phyloP scores from a whole-genome alignment of 2,329 filamentous ascomycete genomes.

The Aspergillus brunneoviolaceus region DNA sequence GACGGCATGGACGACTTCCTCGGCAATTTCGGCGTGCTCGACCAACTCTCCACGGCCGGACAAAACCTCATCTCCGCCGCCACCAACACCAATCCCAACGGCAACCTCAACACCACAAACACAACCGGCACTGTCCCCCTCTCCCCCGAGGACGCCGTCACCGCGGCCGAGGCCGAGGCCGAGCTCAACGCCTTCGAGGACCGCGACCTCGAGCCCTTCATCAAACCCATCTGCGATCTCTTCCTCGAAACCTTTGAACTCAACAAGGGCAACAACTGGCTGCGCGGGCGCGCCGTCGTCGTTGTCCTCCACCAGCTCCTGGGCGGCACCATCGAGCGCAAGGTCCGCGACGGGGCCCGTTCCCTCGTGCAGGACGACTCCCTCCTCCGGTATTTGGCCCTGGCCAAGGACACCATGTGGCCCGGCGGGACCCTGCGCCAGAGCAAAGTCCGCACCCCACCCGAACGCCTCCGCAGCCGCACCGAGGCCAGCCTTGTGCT shows the following conservation, averaged over 20 bases:
- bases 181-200: constrained; percentile 92
- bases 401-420: constrained; percentile 79
- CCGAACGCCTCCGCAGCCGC: constrained; percentile 75
- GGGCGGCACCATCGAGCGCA: constrained; percentile 92
- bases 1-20: constrained; percentile 98
- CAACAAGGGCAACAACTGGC: constrained; percentile 94
- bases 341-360: constrained; percentile 81
- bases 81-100: constrained; percentile 50
- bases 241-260: constrained; percentile 95
- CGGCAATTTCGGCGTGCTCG: constrained; percentile 90
- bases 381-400: constrained; percentile 70
- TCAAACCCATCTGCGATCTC: constrained; percentile 96
- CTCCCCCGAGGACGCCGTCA: constrained; percentile 49
- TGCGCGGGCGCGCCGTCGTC: constrained; percentile 90
- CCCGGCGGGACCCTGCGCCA: constrained; percentile 56
- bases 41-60: constrained; percentile 88
- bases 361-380: constrained; percentile 74
- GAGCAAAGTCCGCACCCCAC: constrained; percentile 58
- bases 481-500: constrained; percentile 88
- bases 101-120: constrained; percentile 38
- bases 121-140: constrained; percentile 48
- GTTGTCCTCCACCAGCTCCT: constrained; percentile 94
- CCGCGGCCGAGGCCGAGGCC: constrained; percentile 77
- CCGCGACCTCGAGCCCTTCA: constrained; percentile 86
- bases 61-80: constrained; percentile 70